Base-by-base conservation (phyloP, 768 basidiomycete genomes). In the Boletus coccyginus region DNA sequence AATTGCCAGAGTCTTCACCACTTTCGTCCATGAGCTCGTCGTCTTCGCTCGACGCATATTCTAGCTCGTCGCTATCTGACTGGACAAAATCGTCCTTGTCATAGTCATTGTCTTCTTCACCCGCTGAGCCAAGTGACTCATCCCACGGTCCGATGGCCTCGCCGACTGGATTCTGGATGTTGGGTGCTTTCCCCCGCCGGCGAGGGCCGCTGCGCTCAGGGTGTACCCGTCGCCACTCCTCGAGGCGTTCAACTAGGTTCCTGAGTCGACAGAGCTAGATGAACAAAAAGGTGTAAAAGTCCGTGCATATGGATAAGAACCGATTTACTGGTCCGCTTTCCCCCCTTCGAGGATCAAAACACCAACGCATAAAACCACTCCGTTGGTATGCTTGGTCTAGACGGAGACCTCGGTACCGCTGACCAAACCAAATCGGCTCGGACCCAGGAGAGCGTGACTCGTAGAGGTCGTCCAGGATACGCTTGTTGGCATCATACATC, bases 381-480 rank as follows among this genome's bases (percentile, higher is more conserved):
- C 66, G 49, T 19, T 48, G 10, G 16, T 52, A 60, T 6, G 14
- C 62, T 13, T 57, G 52, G 27, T 69, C 55, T 16, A 67, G 24
- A 8, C 51, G 58, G 3, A 47, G 38, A 45, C 67, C 68, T 8
- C 6, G n/a, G 29, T 60, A 67, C n/a, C 45, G 46, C 21, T 11
- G 43, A 27, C 65, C 57, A 11, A 65, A 67, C 63, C 59, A 67
- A 21, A 70, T 59, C 3, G 5, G 39, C 7, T 60, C 63, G 12
- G 62, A 70, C 1, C 66, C 68, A 8, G 63, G 68, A 6, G 68
- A 69, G 33, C 61, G 57, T 7, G 38, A 51, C 14, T 32, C 21
- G 43, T 62, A 65, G 4, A 43, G 5, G 1, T 53, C 36, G 8
- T 65, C 66, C 27, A 70, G 54, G 36, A 59, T 51, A 7, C 53